These are phyloP conservation scores for Pelargonium citronellum DNA, from an alignment of 441 rosid species.

Conservation along the genomic window DNA sequence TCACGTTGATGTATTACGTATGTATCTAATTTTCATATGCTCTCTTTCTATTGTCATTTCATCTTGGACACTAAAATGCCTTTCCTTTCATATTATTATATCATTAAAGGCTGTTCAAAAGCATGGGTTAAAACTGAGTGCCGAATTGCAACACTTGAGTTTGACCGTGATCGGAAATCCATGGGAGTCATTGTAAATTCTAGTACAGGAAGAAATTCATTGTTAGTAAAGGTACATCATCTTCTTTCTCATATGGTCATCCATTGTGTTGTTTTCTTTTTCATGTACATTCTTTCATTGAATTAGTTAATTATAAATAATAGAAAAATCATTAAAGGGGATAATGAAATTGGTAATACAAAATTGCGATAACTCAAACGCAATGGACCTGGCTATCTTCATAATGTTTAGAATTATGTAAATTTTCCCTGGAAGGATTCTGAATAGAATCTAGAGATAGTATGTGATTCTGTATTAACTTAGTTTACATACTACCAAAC, in stretches of 20 bases:
- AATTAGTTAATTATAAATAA: background rate
- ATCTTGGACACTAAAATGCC: constrained; percentile 6
- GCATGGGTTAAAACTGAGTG: constrained; percentile 59
- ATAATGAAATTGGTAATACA: background rate
- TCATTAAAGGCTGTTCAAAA: constrained; percentile 56
- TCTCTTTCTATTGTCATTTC: constrained; percentile 10
- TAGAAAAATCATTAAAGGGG: too few species aligned
- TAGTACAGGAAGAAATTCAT: constrained; percentile 50
- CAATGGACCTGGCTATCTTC: background rate
- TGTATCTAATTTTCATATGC: constrained; percentile 17
- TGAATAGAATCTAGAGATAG: background rate
- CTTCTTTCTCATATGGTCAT: background rate
- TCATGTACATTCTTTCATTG: background rate
- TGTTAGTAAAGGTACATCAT: constrained; percentile 69
- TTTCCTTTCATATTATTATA: constrained; percentile 8
- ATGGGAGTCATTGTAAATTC: constrained; percentile 96
- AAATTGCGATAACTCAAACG: background rate
- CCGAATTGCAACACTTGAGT: constrained; percentile 90
- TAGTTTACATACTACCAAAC: background rate
- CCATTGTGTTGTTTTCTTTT: background rate
- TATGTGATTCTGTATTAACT: background rate
- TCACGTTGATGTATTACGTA: constrained; percentile 44
- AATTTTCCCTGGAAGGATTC: background rate
- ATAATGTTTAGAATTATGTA: background rate
- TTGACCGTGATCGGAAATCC: constrained; percentile 85